Base-by-base conservation (phyloP, 495 filamentous ascomycete species). In the Poronia punctata region DNA sequence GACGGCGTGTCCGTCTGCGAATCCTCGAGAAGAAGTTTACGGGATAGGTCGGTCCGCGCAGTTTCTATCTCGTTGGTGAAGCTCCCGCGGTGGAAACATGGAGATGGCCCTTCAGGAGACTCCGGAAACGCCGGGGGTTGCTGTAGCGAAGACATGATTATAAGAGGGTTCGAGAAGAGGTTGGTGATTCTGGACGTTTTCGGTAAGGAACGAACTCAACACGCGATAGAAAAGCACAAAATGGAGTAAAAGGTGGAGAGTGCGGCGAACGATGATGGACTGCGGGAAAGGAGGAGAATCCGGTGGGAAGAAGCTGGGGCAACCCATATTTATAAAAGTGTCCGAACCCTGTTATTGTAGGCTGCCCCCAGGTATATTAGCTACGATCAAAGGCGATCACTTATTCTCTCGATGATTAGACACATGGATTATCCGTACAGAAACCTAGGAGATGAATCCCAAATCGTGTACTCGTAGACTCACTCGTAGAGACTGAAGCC, bases 131-230 rank as follows among this genome's bases (percentile, higher is more conserved):
- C 44, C 28, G 49, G 49, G 19, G 52, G 44, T 38, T 45, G 41
- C 20, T 38, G 26, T n/a, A 24, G 35, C 28, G 51, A 46, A 50
- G 55, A 55, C 55, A 58, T 58, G 39, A 21, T 53, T 40, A 33
- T 40, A 11, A 30, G 35, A n/a, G n/a, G n/a, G n/a, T n/a, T n/a
- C n/a, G n/a, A n/a, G n/a, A n/a, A n/a, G n/a, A 15, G 25, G 20
- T 11, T 27, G n/a, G 24, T 7, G 22, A 24, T 37, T 26, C 16
- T 40, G 29, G 24, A 47, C 38, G 27, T 43, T 25, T 41, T 45
- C 43, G 29, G 49, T 58, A 58, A 58, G 22, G 55, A 55, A 39
- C 52, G 55, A 58, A 58, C 55, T 58, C 55, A 19, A 55, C 55
- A 55, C 55, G 55, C 55, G 44, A 50, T 42, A 35, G 38, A 50